These are phyloP conservation scores for Neurospora cerealis DNA, from an alignment of 495 filamentous ascomycete species.

Conservation along the genomic window DNA sequence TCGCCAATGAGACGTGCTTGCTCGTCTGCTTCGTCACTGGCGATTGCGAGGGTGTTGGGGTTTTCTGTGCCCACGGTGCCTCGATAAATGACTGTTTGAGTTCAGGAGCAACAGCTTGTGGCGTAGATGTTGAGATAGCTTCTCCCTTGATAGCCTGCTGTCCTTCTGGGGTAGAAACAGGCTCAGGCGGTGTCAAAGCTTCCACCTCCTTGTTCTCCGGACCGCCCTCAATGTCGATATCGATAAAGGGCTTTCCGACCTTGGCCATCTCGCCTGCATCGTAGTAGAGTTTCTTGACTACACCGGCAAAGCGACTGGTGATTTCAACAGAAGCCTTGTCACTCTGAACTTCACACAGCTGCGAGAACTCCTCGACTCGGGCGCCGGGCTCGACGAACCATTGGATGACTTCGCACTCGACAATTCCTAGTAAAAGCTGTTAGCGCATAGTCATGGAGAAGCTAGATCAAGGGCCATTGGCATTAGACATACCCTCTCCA, in stretches of 20 bases:
- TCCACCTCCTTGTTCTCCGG: constrained; percentile 37
- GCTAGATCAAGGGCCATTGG: background rate
- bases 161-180: constrained; percentile 7
- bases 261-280: constrained; percentile 92
- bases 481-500: constrained; percentile 64
- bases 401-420: constrained; percentile 97
- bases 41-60: constrained; percentile 4
- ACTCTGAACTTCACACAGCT: constrained; percentile 92
- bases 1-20: constrained; percentile 65
- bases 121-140: background rate
- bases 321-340: constrained; percentile 99
- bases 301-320: constrained; percentile 85
- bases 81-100: background rate
- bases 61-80: background rate
- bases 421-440: constrained; percentile 55
- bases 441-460: background rate
- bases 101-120: background rate
- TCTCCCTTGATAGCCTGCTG: background rate
- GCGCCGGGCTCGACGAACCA: constrained; percentile 98
- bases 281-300: constrained; percentile 94
- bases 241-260: constrained; percentile 76
- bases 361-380: constrained; percentile 94
- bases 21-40: constrained; percentile 17
- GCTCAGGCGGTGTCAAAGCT: constrained; percentile 26
- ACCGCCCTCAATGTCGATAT: constrained; percentile 60